phyloP scores from a whole-genome alignment of 352 stramenopile genomes.

The Pythium myriotylum region DNA sequence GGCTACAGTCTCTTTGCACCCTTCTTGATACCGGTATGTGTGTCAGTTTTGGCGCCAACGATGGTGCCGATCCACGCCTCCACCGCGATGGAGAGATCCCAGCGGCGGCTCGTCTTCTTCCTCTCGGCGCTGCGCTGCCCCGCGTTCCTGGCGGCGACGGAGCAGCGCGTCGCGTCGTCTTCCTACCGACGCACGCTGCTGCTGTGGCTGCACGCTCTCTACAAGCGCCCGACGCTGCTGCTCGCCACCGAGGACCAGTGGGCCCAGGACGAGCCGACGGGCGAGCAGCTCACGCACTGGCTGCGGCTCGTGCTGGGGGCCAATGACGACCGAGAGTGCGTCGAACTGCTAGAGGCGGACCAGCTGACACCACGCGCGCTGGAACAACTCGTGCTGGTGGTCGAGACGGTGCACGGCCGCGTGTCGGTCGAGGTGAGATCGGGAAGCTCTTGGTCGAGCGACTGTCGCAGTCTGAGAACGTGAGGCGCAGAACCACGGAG shows the following conservation, averaged over 20 bases:
- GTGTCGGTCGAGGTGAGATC: constrained; percentile 46
- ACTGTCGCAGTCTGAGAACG: no score
- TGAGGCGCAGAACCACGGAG: constrained; percentile 25
- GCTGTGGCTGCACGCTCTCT: constrained; percentile 50
- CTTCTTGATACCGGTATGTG: not conserved
- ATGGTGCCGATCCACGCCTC: not conserved
- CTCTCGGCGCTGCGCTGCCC: constrained; percentile 42
- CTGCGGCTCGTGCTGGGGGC: constrained; percentile 35
- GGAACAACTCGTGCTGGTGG: constrained; percentile 19
- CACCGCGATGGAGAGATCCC: constrained; percentile 10
- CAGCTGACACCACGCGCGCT: not conserved
- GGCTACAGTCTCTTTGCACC: constrained; percentile 9
- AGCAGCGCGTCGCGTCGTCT: constrained; percentile 18
- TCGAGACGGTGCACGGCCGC: constrained; percentile 51
- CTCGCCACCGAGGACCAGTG: constrained; percentile 35
- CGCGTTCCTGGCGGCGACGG: constrained; percentile 27
- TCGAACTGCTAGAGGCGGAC: constrained; percentile 27
- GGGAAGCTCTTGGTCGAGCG: no score
- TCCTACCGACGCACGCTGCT: constrained; percentile 37
- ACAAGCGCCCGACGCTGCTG: constrained; percentile 30
- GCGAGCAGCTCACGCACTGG: constrained; percentile 37
- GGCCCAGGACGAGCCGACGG: constrained; percentile 33
- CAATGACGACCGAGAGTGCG: constrained; percentile 29
- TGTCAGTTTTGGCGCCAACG: constrained; percentile 27
- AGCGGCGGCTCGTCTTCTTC: constrained; percentile 25